Evolutionary conservation across 164 flowering plant genomes (phyloP), one percentile per base, ranked within the genome.

Genomic region (Berberis thunbergii): DNA sequence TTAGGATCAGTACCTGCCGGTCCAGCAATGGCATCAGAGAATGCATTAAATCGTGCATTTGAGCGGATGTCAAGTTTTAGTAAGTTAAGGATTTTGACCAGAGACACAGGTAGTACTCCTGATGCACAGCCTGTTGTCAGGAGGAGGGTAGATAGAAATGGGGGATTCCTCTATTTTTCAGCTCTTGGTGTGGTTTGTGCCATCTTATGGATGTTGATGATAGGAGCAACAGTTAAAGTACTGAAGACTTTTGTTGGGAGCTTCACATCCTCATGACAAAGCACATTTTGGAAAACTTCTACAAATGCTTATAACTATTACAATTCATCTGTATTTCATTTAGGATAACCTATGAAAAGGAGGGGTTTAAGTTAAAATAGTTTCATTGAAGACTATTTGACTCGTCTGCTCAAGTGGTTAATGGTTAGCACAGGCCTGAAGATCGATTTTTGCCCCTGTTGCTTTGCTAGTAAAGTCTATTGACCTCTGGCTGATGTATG

Each of bases 1-100:
- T 80, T 95, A 72, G 99, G 87, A 53, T 84, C 97, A 41, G 82
- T 95, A 62, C 99, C 99, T 1, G 74, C 92, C 26, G 76, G 78
- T 66, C 96, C 97, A 64, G 99, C 99, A 61, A 80, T 93, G 39
- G 99, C 99, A 40, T 70, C 96, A 0, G 99, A 95, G 71, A 79
- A 66, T 60, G 78, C 80, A 48, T 64, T 87, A 1, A 84, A 81
- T 66, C 76, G 75, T 45, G 87, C 96, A 7, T 79, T 88, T 43
- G 83, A 80, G 70, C 79, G 93, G 26, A 76, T 89, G 84, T 86
- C 97, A 43, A 89, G 99, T 81, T 91, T 94, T 44, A 77, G 93
- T 61, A 74, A 82, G 65, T 46, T 76, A 64, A 79, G 78, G 71
- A 41, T 81, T 38, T 76, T 70, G 74, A 59, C 71, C 13, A 72